These are phyloP conservation scores for Hypoxylon lienhwacheense DNA, from an alignment of 495 filamentous ascomycete genomes.

Conservation along the genomic window DNA sequence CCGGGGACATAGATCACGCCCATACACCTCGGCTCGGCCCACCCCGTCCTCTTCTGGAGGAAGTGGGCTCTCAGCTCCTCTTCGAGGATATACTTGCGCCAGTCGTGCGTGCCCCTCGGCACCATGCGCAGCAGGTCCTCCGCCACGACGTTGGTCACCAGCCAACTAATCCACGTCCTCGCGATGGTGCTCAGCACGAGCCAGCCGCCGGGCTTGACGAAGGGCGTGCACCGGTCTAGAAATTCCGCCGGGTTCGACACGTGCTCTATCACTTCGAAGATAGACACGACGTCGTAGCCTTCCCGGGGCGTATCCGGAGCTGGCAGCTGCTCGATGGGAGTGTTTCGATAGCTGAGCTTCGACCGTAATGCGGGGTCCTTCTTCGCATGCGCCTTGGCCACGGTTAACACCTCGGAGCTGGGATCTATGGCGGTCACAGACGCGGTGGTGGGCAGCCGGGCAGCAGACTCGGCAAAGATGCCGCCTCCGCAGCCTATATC, in stretches of 20 bases:
- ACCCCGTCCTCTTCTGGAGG: slow-evolving; percentile 53
- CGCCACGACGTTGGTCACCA: slow-evolving; percentile 88
- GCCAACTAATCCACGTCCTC: slow-evolving; percentile 79
- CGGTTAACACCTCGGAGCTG: slow-evolving; percentile 70
- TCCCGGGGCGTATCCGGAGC: slow-evolving; percentile 43
- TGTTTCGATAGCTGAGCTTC: slow-evolving; percentile 70
- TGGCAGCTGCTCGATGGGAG: slow-evolving; percentile 68
- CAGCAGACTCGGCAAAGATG: slow-evolving; percentile 92
- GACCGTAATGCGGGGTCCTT: slow-evolving; percentile 63
- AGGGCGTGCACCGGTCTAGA: slow-evolving; percentile 64
- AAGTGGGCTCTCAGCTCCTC: slow-evolving; percentile 70
- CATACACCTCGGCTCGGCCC: slow-evolving; percentile 60
- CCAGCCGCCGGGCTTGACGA: slow-evolving; percentile 90
- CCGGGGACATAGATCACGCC: slow-evolving; percentile 91
- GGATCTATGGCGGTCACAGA: slow-evolving; percentile 86
- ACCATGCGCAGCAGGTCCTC: slow-evolving; percentile 88
- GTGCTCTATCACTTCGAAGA: slow-evolving; percentile 96
- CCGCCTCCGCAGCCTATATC: slow-evolving; percentile 96
- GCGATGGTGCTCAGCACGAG: slow-evolving; percentile 88
- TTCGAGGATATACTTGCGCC: slow-evolving; percentile 91
- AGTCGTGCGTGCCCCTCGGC: slow-evolving; percentile 91
- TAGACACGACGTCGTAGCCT: slow-evolving; percentile 72
- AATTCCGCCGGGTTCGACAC: slow-evolving; percentile 73
- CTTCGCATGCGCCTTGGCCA: slow-evolving; percentile 74
- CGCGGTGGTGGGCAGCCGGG: slow-evolving; percentile 66